These are phyloP conservation scores for Marchantia paleacea DNA, from an alignment of 225 moss, liverwort and hornwort species.

Conservation along the genomic window DNA sequence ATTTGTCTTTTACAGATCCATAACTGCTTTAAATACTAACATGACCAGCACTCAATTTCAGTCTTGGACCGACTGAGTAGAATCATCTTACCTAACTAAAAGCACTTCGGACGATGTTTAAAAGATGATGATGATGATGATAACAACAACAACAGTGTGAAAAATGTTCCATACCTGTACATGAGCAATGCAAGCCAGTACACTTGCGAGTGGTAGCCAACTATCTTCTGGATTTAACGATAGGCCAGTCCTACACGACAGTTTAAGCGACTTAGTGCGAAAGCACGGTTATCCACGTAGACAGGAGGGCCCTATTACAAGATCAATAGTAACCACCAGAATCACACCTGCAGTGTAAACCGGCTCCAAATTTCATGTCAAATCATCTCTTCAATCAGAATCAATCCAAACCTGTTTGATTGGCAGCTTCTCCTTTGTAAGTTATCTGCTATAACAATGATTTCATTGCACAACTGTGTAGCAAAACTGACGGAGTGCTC, in stretches of 20 bases:
- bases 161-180: constrained; percentile 66
- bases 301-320: neutral
- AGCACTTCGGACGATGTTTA: neutral
- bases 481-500: neutral
- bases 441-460: too few relatives aligned
- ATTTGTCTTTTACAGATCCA: too few relatives aligned
- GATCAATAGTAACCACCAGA: too few relatives aligned
- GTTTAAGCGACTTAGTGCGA: neutral
- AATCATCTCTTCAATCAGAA: too few relatives aligned
- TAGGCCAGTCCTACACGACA: constrained; percentile 64
- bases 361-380: too few relatives aligned
- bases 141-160: too few relatives aligned
- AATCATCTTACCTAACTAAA: neutral
- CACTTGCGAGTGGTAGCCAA: constrained; percentile 90
- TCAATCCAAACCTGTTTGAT: too few relatives aligned
- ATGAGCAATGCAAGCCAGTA: constrained; percentile 87
- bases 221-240: constrained; percentile 91
- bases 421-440: too few relatives aligned
- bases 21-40: neutral
- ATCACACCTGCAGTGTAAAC: too few relatives aligned
- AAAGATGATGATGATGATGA: too few relatives aligned
- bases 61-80: neutral
- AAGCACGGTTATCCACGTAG: too few relatives aligned
- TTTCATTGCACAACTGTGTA: neutral
- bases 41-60: neutral